Evolutionary conservation across 148 eudicot genomes (phyloP).

Genomic region (Rhododendron ovatum): DNA sequence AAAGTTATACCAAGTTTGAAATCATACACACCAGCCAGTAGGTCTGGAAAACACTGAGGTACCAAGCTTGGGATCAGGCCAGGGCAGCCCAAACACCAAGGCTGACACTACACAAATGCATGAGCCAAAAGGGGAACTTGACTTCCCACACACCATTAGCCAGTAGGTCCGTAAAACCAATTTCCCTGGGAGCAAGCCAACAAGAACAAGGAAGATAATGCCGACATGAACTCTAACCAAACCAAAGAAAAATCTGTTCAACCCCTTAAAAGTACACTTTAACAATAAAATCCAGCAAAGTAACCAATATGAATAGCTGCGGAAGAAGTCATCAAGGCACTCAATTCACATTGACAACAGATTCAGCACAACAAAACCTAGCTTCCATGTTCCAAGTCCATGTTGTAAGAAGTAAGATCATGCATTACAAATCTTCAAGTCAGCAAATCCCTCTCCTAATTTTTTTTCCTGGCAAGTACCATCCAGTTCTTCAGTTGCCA

Average conservation of each 20-base stretch:
- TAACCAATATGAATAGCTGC: background rate
- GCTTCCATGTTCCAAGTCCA: background rate
- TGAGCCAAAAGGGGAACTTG: too few species aligned
- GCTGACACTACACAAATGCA: too few species aligned
- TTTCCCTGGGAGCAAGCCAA: background rate
- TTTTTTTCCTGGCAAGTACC: background rate
- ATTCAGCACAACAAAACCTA: background rate
- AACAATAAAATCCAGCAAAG: background rate
- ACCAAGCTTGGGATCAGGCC: too few species aligned
- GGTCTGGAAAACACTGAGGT: too few species aligned
- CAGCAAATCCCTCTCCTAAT: background rate
- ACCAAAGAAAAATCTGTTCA: background rate
- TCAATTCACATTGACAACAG: background rate
- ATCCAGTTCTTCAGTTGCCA: background rate
- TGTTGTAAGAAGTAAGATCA: background rate
- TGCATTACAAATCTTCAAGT: background rate
- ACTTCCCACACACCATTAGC: too few species aligned
- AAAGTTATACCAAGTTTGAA: too few species aligned
- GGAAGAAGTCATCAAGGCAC: background rate
- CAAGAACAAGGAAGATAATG: background rate
- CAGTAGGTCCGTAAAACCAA: too few species aligned
- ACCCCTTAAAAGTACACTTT: background rate
- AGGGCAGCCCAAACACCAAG: too few species aligned
- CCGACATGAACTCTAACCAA: background rate
- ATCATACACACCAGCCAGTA: too few species aligned